Evolutionary conservation across 2,329 filamentous ascomycete genomes (phyloP).

Genomic region (Aspergillus viridinutans): DNA sequence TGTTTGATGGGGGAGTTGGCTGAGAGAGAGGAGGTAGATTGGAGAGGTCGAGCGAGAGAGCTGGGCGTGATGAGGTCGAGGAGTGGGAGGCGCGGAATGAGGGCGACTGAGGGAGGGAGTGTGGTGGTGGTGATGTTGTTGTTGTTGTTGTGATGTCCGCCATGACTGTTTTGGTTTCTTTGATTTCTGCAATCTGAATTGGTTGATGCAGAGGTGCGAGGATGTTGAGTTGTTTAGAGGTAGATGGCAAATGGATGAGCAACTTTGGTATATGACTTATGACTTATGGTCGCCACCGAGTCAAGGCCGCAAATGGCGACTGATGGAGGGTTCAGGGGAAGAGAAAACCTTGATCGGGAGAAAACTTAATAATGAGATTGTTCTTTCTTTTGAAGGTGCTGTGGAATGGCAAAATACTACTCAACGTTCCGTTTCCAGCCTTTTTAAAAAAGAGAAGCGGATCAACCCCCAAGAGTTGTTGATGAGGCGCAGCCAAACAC

Average conservation of each 20-base stretch:
- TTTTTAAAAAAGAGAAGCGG: neutral
- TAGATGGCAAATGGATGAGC: neutral
- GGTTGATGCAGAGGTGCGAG: neutral
- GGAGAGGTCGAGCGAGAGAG: conserved; percentile 45
- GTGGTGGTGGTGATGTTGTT: conserved; percentile 21
- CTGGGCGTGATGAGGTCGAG: conserved; percentile 28
- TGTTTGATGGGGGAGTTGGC: conserved; percentile 47
- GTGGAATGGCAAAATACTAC: neutral
- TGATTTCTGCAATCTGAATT: conserved; percentile 4
- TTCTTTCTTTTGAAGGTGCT: neutral
- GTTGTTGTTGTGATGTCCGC: conserved; percentile 11
- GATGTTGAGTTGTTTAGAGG: neutral
- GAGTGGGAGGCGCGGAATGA: conserved; percentile 22
- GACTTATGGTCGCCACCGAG: neutral
- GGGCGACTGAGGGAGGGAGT: conserved; percentile 22
- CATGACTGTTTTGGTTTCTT: neutral
- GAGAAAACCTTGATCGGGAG: neutral
- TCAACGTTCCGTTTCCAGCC: neutral
- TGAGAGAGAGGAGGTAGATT: conserved; percentile 42
- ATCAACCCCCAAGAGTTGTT: too few relatives aligned
- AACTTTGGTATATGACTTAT: neutral
- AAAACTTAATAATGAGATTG: neutral
- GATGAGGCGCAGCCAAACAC: neutral
- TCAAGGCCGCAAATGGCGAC: neutral
- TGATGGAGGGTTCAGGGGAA: neutral